Base-by-base conservation (phyloP, 2,329 filamentous ascomycete genomes). In the Clarireedia paspali region DNA sequence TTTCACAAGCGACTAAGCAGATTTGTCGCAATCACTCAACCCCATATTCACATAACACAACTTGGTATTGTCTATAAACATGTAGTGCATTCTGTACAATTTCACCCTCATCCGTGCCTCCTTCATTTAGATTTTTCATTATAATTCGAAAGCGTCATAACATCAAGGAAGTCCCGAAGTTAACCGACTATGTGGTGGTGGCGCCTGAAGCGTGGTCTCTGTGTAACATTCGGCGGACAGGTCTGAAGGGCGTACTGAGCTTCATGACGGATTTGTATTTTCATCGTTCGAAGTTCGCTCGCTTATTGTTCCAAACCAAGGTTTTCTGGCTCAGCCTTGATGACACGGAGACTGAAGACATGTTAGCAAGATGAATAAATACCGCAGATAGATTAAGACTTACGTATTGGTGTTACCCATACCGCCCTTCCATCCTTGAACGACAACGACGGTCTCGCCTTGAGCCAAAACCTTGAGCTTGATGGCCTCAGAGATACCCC, bases 361-460 rank as follows among this genome's bases (percentile, higher is more conserved):
- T 49, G 55, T 49, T 20, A 54, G 38, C 12, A 14, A 45, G 40
- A 17, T 17, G 5, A 14, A 5, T 2, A 9, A 6, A 27, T 10
- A 27, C n/a, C 20, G 6, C 17, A 15, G 3, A 23, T 23, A 40
- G 26, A 34, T 54, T 2, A 15, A 48, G 40, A 55, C 58, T 59
- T 60, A 57, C 57, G 89, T 94, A 80, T 94, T 95, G 71, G 89
- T 95, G 79, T 94, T 88, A 67, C 89, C 89, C 85, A 91, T 89
- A 66, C 89, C 89, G 68, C 89, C 89, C 77, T 89, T 87, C 89
- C 89, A 95, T 75, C 89, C 89, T 75, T 95, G 89, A 40, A 95
- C 88, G 64, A 91, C 89, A 60, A 94, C 82, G 55, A 94, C 83
- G 34, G 83, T 82, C 69, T 91, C 88, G 63, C 85, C 87, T 70